phyloP scores from a whole-genome alignment of 768 basidiomycete genomes.

The Lactarius akahatsu region DNA sequence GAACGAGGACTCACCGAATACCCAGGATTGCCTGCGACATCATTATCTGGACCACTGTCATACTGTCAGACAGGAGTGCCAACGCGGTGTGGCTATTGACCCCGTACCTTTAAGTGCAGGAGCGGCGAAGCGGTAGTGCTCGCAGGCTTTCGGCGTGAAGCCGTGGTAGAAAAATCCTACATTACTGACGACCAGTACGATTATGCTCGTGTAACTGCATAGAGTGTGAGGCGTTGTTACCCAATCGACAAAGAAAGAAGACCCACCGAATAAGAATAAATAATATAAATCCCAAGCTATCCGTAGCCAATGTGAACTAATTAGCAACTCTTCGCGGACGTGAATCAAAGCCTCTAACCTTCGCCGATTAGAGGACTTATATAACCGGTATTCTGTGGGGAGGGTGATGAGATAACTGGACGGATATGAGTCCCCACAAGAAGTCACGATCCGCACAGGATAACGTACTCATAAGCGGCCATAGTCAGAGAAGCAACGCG shows the following conservation, averaged over 20 bases:
- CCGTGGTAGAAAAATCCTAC: conserved; percentile 55
- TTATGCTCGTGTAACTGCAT: conserved; percentile 45
- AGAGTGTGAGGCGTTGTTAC: not conserved
- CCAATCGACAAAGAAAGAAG: not conserved
- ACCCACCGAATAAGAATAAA: conserved; percentile 27
- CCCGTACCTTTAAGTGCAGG: conserved; percentile 63
- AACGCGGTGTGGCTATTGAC: not conserved
- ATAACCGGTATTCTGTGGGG: conserved; percentile 26
- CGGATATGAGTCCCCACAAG: not conserved
- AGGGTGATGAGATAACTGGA: conserved; percentile 28
- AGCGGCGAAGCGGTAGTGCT: conserved; percentile 48
- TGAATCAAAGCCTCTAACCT: conserved; percentile 4
- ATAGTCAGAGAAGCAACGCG: conserved; percentile 25
- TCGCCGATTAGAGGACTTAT: conserved; percentile 5
- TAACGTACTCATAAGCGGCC: conserved; percentile 28
- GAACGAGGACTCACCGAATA: conserved; percentile 44
- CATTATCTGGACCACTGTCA: conserved; percentile 60
- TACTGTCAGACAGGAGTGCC: not conserved
- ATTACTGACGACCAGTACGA: conserved; percentile 51
- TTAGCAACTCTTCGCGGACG: not conserved
- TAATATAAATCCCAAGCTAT: conserved; percentile 22
- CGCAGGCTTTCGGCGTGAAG: conserved; percentile 50
- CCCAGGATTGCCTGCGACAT: conserved; percentile 66
- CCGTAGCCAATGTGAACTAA: not conserved
- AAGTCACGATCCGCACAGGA: not conserved